Percentiles rank a stretch among this genome's conserved stretches.
These are phyloP conservation scores for Falciphora oryzae DNA, from an alignment of 2,329 filamentous ascomycete genomes.

Conservation along the genomic window DNA sequence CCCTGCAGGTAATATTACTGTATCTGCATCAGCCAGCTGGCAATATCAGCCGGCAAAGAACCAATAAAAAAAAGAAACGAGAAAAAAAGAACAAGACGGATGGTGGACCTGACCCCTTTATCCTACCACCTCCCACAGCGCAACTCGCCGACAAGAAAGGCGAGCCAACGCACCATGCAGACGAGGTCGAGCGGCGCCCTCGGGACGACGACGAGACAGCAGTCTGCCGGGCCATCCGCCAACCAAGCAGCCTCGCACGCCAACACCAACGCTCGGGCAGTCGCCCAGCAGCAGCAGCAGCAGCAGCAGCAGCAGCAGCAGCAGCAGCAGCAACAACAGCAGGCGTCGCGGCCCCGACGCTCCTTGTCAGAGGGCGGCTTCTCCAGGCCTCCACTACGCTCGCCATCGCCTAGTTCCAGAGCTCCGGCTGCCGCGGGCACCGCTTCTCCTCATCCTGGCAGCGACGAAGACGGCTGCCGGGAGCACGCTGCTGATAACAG, in stretches of 20 bases:
- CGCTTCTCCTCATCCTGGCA: too few species aligned
- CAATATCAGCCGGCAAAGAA: neutral
- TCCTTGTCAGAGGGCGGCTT: neutral
- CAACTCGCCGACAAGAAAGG: neutral
- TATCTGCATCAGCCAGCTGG: neutral
- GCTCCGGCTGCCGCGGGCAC: neutral
- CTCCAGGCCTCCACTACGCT: neutral
- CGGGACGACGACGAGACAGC: neutral
- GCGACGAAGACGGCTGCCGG: neutral
- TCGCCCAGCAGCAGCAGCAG: slow-evolving; percentile 13
- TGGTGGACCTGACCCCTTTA: neutral
- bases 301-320: slow-evolving; percentile 9
- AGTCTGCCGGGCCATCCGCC: neutral
- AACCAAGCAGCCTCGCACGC: neutral
- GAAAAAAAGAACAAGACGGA: neutral
- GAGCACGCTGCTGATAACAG: neutral
- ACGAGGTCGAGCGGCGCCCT: slow-evolving; percentile 3
- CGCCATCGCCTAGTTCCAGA: neutral
- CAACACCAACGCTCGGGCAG: slow-evolving; percentile 3
- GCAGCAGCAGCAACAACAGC: slow-evolving; percentile 10
- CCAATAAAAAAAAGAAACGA: neutral
- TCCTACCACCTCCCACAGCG: slow-evolving; percentile 2
- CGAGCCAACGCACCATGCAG: slow-evolving; percentile 2
- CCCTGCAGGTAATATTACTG: neutral
- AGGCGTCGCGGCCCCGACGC: too few species aligned